phyloP scores from a whole-genome alignment of 2,329 filamentous ascomycete species.

The Chaetomiaceae sp. region DNA sequence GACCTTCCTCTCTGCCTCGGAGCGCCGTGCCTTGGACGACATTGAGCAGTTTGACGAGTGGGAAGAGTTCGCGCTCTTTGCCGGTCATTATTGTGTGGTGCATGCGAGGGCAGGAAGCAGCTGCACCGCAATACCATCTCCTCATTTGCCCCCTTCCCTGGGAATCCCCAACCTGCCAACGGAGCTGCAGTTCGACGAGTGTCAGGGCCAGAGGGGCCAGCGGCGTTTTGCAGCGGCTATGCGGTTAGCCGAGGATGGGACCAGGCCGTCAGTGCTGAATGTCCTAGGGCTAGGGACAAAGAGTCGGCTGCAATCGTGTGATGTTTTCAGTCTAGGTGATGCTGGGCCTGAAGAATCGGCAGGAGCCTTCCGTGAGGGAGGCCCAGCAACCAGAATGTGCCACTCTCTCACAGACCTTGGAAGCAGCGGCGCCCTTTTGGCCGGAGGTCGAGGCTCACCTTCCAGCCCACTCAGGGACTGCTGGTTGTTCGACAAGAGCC shows the following conservation, averaged over 20 bases:
- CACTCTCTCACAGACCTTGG: constrained; percentile 69
- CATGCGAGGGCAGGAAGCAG: constrained; percentile 49
- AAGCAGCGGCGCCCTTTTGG: constrained; percentile 56
- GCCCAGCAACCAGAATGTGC: constrained; percentile 58
- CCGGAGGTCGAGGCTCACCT: constrained; percentile 77
- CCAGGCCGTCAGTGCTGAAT: constrained; percentile 39
- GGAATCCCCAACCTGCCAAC: constrained; percentile 7
- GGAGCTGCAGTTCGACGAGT: constrained; percentile 33
- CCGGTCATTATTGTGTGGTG: constrained; percentile 77
- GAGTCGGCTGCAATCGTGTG: constrained; percentile 45
- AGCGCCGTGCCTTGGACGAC: constrained; percentile 60
- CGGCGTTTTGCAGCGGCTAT: constrained; percentile 60
- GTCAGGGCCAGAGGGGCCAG: constrained; percentile 40
- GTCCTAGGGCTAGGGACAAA: constrained; percentile 43
- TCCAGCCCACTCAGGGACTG: constrained; percentile 64
- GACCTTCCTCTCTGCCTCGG: constrained; percentile 55
- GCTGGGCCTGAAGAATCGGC: constrained; percentile 5
- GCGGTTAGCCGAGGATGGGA: constrained; percentile 34
- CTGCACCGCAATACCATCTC: background rate
- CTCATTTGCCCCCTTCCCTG: background rate
- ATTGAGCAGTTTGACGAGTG: constrained; percentile 91
- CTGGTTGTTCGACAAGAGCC: constrained; percentile 62
- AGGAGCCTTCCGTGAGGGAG: constrained; percentile 25
- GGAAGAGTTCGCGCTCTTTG: constrained; percentile 88
- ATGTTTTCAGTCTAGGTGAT: constrained; percentile 40